Conservation (phyloP, 805 yeast genomes). For the Myxozyma sirexii region DNA sequence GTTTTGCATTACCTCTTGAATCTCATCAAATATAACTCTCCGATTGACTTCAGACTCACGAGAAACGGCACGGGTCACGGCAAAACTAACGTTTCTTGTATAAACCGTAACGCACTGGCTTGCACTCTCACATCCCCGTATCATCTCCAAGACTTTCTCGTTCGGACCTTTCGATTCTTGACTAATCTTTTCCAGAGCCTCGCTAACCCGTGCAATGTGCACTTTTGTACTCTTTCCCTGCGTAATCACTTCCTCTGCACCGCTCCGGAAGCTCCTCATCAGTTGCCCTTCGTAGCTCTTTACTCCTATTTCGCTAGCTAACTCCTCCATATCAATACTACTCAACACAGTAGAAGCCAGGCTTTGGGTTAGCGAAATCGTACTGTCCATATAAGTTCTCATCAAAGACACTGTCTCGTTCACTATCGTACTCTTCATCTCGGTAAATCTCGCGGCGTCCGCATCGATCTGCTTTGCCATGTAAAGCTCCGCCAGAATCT, state of each 20-base stretch:
- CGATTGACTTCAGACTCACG: neutral
- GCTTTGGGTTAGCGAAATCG: neutral
- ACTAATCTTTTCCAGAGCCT: neutral
- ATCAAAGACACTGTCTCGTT: neutral
- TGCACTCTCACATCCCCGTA: neutral
- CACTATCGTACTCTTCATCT: neutral
- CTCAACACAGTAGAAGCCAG: neutral
- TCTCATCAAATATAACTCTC: slow-evolving; percentile 9
- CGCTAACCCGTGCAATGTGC: neutral
- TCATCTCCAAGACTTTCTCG: neutral
- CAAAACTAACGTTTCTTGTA: slow-evolving; percentile 8
- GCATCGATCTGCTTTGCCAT: neutral
- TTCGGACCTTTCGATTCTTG: slow-evolving; percentile 4
- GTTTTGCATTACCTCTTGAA: slow-evolving; percentile 13
- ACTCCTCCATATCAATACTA: neutral
- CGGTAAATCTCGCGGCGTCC: neutral
- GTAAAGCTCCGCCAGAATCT: slow-evolving; percentile 8
- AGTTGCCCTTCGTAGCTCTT: slow-evolving; percentile 16
- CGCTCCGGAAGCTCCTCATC: neutral
- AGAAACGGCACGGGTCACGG: neutral
- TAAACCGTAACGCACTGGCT: neutral
- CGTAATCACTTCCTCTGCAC: slow-evolving; percentile 4
- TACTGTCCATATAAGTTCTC: neutral
- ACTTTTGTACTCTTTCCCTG: slow-evolving; percentile 12
- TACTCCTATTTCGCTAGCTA: neutral